Evolutionary conservation across 2,329 filamentous ascomycete species (phyloP).

Genomic region (Aureobasidium uvarum): DNA sequence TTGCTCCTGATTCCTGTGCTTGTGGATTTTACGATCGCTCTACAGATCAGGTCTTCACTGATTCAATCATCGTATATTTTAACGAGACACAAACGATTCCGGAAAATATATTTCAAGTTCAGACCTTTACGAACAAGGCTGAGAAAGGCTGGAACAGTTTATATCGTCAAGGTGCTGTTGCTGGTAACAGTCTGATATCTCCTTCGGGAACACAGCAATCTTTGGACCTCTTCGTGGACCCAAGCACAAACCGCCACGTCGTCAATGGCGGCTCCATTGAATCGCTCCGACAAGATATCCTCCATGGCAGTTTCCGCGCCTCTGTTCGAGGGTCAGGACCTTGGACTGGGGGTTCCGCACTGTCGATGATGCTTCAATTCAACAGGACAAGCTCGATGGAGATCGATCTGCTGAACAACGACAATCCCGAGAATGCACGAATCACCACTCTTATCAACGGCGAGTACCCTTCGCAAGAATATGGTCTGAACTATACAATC

Average conservation of each 20-base stretch:
- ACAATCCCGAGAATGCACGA: constrained; percentile 41
- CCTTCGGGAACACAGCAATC: background rate
- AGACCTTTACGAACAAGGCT: constrained; percentile 46
- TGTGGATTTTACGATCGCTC: constrained; percentile 49
- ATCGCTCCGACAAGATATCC: constrained; percentile 48
- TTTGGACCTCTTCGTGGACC: constrained; percentile 7
- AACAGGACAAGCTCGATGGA: constrained; percentile 47
- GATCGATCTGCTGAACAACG: constrained; percentile 49
- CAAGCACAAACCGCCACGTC: constrained; percentile 38
- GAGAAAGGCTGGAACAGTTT: constrained; percentile 50
- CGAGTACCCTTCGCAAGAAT: constrained; percentile 41
- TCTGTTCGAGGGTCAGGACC: constrained; percentile 37
- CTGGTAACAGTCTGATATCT: constrained; percentile 42
- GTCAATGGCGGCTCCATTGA: constrained; percentile 47
- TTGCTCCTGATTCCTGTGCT: constrained; percentile 36
- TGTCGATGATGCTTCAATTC: constrained; percentile 49
- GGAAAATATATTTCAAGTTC: constrained; percentile 39
- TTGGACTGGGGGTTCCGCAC: constrained; percentile 41
- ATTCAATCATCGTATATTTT: constrained; percentile 52
- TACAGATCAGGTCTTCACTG: constrained; percentile 46
- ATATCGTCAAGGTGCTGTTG: constrained; percentile 46
- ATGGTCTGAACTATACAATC: constrained; percentile 45
- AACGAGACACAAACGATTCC: constrained; percentile 47
- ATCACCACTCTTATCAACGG: constrained; percentile 43
- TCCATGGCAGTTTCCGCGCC: constrained; percentile 50